Evolutionary conservation across 179 eudicot species (phyloP), one percentile per base, ranked within the genome.

Genomic region (Patellifolia procumbens): DNA sequence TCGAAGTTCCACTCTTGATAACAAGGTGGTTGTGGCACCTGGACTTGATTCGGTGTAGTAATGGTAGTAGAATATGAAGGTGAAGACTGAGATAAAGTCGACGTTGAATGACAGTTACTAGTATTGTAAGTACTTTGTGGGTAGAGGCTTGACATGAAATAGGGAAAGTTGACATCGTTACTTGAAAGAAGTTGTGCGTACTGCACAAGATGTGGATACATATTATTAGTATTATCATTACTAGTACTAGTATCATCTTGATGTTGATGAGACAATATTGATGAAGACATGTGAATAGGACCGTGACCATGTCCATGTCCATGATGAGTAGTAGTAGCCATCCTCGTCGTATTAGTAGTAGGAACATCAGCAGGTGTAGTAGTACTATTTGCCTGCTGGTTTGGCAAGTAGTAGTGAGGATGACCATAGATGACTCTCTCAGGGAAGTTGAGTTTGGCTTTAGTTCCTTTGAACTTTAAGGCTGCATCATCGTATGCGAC

Each of bases 181-280:
- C 86, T 77, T 2, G 87, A 83, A 34, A 88, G 81, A 39, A 88
- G 79, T 43, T 86, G 87, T 4, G 92, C 92, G 15, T 88, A 88
- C 32, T 88, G 90, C 26, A 78, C 76, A 17, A 88, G 85, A 75
- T 86, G 72, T 0, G 91, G 91, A 28, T 80, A 85, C 35, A 51
- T 75, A 8, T 9, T 65, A 65, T 32, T 75, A 11, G 12, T 72
- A 24, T 32, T 32, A 32, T 24, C 53, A 51, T 1, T 42, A 48
- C 2, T 52, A 11, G 4, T 55, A 13, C 17, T 34, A 7, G 67
- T 43, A 67, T 11, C 12, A 24, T 67, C 48, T 66, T 42, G 70
- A 15, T 66, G 70, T 43, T 66, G 70, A 22, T 42, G 51, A 4
- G 70, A 24, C 15, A 42, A 66, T 22, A 42, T 20, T 43, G 70